Evolutionary conservation across 129 eudicot genomes (phyloP).

Genomic region (Flaveria linearis): DNA sequence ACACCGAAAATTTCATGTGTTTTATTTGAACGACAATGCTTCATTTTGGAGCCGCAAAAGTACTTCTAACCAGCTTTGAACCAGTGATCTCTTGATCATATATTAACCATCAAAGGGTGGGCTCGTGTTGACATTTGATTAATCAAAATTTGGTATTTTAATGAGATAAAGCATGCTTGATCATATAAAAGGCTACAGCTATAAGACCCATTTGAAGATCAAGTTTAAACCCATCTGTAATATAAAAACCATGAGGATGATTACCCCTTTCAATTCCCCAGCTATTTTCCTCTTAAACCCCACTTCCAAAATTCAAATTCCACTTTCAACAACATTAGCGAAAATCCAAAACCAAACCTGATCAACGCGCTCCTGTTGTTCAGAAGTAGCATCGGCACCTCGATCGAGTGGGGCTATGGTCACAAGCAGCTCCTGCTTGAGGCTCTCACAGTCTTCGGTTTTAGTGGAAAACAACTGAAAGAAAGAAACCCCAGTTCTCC

Average conservation of each 20-base stretch:
- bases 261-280: too few relatives aligned
- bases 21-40: too few relatives aligned
- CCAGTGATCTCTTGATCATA: too few relatives aligned
- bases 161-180: not conserved
- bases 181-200: not conserved
- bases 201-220: not conserved
- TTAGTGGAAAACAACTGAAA: conserved; percentile 55
- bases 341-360: conserved; percentile 38
- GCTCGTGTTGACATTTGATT: conserved; percentile 6
- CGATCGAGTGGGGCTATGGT: conserved; percentile 76
- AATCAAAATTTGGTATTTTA: not conserved
- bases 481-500: conserved; percentile 63
- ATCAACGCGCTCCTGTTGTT: conserved; percentile 64
- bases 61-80: too few relatives aligned
- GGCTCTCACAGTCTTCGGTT: conserved; percentile 41
- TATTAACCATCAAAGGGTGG: too few relatives aligned
- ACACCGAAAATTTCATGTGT: not conserved
- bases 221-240: not conserved
- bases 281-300: too few relatives aligned
- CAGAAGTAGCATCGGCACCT: conserved; percentile 81
- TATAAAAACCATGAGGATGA: not conserved
- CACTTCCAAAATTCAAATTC: not conserved
- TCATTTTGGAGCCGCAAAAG: too few relatives aligned
- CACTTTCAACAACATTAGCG: not conserved
- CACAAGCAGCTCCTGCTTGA: conserved; percentile 72